A percentile compares a stretch with the other conserved stretches of the same genome.
phyloP scores from a whole-genome alignment of 495 filamentous ascomycete genomes.

The Penicilliopsis zonata region DNA sequence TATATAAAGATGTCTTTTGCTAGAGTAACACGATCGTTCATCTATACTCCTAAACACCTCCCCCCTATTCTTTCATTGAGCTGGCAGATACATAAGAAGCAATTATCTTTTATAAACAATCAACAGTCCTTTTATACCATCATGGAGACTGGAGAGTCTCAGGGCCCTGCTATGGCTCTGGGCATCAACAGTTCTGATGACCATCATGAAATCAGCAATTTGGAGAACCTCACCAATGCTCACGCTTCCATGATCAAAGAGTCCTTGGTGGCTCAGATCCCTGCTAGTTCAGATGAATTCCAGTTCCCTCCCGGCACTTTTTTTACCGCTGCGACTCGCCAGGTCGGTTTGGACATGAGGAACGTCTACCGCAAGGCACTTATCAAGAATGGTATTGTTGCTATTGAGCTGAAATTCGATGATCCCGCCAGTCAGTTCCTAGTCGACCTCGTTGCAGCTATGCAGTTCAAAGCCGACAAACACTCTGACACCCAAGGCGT shows the following conservation, averaged over 20 bases:
- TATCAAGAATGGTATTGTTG: neutral
- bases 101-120: neutral
- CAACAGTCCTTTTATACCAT: neutral
- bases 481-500: neutral
- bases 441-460: neutral
- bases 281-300: neutral
- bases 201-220: neutral
- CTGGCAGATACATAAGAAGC: neutral
- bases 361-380: neutral
- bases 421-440: neutral
- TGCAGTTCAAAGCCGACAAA: neutral
- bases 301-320: neutral
- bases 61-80: neutral
- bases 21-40: neutral
- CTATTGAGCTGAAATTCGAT: neutral
- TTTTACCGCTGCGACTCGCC: neutral
- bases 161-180: neutral
- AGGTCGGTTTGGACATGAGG: neutral
- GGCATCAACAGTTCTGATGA: neutral
- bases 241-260: neutral
- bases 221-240: neutral
- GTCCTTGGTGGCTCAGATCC: neutral
- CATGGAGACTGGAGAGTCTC: neutral
- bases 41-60: no score
- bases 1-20: neutral